Base-by-base conservation (phyloP, 345 rosid genomes). In the Salix suchowensis region DNA sequence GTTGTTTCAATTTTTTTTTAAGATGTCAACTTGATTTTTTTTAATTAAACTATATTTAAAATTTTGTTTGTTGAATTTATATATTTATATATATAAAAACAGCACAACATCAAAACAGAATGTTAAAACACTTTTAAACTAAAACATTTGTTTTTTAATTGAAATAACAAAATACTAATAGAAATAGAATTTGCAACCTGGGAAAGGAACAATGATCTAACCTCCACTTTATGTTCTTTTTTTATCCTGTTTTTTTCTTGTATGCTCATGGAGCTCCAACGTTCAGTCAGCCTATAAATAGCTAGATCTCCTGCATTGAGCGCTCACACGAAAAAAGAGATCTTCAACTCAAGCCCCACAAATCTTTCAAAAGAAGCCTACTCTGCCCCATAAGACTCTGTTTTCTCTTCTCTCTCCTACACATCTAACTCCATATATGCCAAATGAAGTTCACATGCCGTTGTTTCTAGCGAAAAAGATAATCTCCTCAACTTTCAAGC, bases 371-470 rank as follows among this genome's bases (percentile, higher is more conserved):
- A 76, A 71, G 65, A 70, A 54, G 68, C 61, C 61, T 62, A 74
- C 66, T 42, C 37, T 66, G 8, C 34, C 46, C 46, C 36, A 46
- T 62, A 69, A 73, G 26, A 61, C 36, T 18, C 54, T 23, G 1
- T 19, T 18, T 36, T 74, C 21, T 67, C 67, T 16, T 78, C 75
- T 78, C 76, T 74, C 55, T 76, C 81, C 76, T 71, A 70, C 68
- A 54, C 75, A 73, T 74, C 70, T 5, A 64, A 32, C 70, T 81
- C 82, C 78, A 76, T 34, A 84, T 83, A 74, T 64, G 90, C 88
- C 95, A 89, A 88, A 80, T 46, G 65, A 88, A 82, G 83, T 84
- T 91, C 95, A 91, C 95, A 87, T 88, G 95, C 75, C 82, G 82
- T 75, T 86, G 88, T 84, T 82, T 83, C 71, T 78, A 79, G 71